phyloP scores from a whole-genome alignment of 768 basidiomycete species.

The Leccinum subgranulosum region DNA sequence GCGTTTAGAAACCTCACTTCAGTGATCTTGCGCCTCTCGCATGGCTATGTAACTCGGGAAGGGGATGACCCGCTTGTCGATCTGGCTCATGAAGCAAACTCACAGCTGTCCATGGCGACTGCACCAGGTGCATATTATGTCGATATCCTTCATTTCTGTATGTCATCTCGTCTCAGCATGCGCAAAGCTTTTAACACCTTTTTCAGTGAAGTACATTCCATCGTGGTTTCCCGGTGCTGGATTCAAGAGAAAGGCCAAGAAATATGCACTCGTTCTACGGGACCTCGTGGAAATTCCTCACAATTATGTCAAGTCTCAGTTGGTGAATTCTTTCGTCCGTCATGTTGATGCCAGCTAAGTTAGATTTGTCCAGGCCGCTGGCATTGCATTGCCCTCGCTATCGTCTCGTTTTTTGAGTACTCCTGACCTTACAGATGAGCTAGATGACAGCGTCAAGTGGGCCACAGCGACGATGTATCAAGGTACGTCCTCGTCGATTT shows the following conservation, averaged over 20 bases:
- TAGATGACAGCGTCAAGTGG: conserved; percentile 20
- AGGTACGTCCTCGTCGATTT: conserved; percentile 2
- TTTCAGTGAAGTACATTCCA: conserved; percentile 24
- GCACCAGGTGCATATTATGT: conserved; percentile 8
- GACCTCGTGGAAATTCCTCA: conserved; percentile 12
- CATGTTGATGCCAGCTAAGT: background rate
- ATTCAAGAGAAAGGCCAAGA: conserved; percentile 14
- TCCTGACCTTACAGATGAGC: conserved; percentile 10
- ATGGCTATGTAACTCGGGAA: conserved; percentile 37
- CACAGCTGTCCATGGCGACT: conserved; percentile 15
- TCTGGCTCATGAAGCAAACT: conserved; percentile 26
- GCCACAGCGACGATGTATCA: conserved; percentile 7
- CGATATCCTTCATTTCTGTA: conserved; percentile 19
- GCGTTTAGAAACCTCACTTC: conserved; percentile 13
- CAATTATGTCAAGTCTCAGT: conserved; percentile 9
- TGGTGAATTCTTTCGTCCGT: conserved; percentile 7
- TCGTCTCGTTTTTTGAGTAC: conserved; percentile 9
- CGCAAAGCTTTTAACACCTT: background rate
- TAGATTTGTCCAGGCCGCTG: conserved; percentile 8
- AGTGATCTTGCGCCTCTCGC: conserved; percentile 35
- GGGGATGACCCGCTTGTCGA: conserved; percentile 37
- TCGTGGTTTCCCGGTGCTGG: conserved; percentile 21
- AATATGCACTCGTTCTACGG: conserved; percentile 6
- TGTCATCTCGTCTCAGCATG: background rate
- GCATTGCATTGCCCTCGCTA: conserved; percentile 14